These are phyloP conservation scores for Candida sphagnicola DNA, from an alignment of 805 yeast species.

Conservation along the genomic window DNA sequence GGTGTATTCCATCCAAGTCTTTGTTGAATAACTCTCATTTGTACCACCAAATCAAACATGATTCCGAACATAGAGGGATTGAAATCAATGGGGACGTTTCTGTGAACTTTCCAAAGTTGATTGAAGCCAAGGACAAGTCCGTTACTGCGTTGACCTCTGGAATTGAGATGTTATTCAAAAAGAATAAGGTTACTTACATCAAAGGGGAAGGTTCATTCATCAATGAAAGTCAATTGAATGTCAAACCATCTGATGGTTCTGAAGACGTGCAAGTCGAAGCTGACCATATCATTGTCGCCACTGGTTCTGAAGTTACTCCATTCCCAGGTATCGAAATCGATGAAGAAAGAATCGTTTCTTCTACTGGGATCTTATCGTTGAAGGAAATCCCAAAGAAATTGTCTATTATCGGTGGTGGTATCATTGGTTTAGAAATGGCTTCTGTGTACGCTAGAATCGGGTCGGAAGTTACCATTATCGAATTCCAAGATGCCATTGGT, in stretches of 20 bases:
- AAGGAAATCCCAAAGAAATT: conserved; percentile 88
- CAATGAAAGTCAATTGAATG: conserved; percentile 72
- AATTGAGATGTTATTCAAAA: conserved; percentile 90
- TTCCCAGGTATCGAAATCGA: conserved; percentile 97
- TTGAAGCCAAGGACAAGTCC: conserved; percentile 87
- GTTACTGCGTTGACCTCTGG: conserved; percentile 91
- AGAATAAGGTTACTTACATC: conserved; percentile 89
- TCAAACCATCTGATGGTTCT: conserved; percentile 78
- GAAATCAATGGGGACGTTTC: conserved; percentile 70
- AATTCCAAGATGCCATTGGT: conserved; percentile 87
- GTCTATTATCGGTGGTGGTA: conserved; percentile 98
- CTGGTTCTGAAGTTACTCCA: conserved; percentile 98
- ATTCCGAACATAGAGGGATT: conserved; percentile 85
- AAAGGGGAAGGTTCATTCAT: conserved; percentile 90
- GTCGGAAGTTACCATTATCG: conserved; percentile 89
- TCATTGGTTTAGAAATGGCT: conserved; percentile 99
- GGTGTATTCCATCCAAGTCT: conserved; percentile 98
- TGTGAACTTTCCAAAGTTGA: conserved; percentile 74
- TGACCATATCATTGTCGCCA: conserved; percentile 86
- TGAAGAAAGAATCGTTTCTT: conserved; percentile 93
- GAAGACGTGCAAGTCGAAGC: conserved; percentile 73
- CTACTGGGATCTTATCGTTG: conserved; percentile 86
- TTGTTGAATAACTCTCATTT: conserved; percentile 90
- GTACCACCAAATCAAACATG: conserved; percentile 84
- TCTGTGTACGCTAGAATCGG: conserved; percentile 96